These are phyloP conservation scores for Bipolaris bicolor DNA, from an alignment of 2,329 filamentous ascomycete species.

Conservation along the genomic window DNA sequence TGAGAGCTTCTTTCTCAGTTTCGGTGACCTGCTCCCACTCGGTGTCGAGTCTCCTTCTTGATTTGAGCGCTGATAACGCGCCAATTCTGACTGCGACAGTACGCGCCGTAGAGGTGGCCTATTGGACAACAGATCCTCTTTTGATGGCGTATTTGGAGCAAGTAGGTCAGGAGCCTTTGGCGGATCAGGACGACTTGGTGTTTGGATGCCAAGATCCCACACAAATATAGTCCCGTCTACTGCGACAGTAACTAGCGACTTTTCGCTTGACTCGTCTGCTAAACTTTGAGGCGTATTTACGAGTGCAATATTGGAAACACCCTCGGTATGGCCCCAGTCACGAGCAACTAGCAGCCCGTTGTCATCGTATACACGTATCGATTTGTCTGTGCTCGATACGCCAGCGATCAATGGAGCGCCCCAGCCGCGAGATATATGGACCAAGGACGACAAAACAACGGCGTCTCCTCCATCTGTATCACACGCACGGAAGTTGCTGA, in stretches of 20 bases:
- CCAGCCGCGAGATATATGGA: constrained; percentile 63
- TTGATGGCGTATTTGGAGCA: constrained; percentile 39
- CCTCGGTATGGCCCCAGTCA: constrained; percentile 95
- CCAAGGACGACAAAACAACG: constrained; percentile 80
- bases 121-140: constrained; percentile 42
- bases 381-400: constrained; percentile 95
- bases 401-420: constrained; percentile 75
- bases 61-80: constrained; percentile 71
- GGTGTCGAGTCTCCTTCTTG: constrained; percentile 45
- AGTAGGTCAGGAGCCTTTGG: constrained; percentile 48
- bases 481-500: constrained; percentile 78
- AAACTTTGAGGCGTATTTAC: constrained; percentile 50
- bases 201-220: constrained; percentile 49
- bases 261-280: constrained; percentile 56
- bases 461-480: constrained; percentile 82
- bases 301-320: constrained; percentile 83
- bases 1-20: constrained; percentile 62
- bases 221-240: constrained; percentile 59
- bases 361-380: constrained; percentile 86
- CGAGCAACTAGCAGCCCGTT: constrained; percentile 79
- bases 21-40: constrained; percentile 55
- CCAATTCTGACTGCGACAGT: constrained; percentile 83
- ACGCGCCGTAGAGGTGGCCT: constrained; percentile 82
- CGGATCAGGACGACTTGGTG: constrained; percentile 37
- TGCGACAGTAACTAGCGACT: constrained; percentile 55